Evolutionary conservation across 768 basidiomycete genomes (phyloP).

Genomic region (Nevesoporus exiguus): DNA sequence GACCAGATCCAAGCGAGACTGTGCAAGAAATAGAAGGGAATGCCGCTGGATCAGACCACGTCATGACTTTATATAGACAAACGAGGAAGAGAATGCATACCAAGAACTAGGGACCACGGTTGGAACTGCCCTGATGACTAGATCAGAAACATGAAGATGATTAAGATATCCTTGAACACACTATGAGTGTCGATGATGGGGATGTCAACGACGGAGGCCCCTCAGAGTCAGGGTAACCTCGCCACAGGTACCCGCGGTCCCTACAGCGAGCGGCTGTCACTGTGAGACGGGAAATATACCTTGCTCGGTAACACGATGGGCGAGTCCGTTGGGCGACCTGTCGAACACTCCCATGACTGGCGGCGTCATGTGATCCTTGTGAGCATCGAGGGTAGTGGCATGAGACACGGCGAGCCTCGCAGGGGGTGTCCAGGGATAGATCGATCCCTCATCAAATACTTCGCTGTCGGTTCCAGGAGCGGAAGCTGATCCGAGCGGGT

Average conservation of each 20-base stretch:
- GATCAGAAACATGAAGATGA: not conserved
- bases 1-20: not conserved
- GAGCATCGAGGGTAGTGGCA: not conserved
- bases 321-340: not conserved
- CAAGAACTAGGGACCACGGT: not conserved
- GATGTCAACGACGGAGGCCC: not conserved
- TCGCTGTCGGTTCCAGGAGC: not conserved
- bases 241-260: not conserved
- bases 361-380: not conserved
- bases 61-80: not conserved
- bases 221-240: constrained; percentile 4
- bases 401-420: not conserved
- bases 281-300: constrained; percentile 1
- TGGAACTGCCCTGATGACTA: constrained; percentile 3
- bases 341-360: not conserved
- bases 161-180: not conserved
- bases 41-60: not conserved
- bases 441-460: not conserved
- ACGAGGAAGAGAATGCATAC: not conserved
- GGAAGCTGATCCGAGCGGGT: not conserved
- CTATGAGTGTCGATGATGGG: not conserved
- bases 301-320: constrained; percentile 1
- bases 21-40: not conserved
- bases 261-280: not conserved
- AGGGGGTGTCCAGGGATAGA: constrained; percentile 6